Percentiles rank a stretch among this genome's conserved stretches.
Conservation (phyloP, 2,329 filamentous ascomycete species). For the Colletotrichum tabaci region DNA sequence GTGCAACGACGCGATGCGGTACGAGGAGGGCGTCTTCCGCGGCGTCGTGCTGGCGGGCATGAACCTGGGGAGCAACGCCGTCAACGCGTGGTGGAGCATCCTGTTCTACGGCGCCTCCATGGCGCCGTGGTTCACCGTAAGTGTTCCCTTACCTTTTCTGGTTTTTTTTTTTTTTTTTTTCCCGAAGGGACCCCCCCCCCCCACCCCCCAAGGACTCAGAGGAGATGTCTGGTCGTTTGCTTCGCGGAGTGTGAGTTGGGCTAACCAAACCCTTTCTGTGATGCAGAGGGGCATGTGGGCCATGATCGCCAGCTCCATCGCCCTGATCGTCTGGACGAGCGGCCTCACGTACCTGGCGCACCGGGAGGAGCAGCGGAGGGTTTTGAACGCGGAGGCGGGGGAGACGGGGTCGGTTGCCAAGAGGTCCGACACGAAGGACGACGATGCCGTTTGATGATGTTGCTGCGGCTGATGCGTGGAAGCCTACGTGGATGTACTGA, state of each 20-base stretch:
- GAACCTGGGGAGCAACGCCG: slow-evolving; percentile 77
- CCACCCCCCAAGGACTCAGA: too few species aligned
- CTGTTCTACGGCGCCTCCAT: slow-evolving; percentile 78
- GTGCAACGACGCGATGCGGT: slow-evolving; percentile 79
- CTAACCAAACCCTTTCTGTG: slow-evolving; percentile 19
- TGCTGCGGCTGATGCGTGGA: background rate
- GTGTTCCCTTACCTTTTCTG: slow-evolving; percentile 46
- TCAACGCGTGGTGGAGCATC: slow-evolving; percentile 83
- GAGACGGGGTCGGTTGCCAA: slow-evolving; percentile 27
- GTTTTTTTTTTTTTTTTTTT: too few species aligned
- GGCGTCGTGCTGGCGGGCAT: slow-evolving; percentile 80
- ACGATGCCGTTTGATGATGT: slow-evolving; percentile 17
- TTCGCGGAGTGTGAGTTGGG: background rate
- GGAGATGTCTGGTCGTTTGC: slow-evolving; percentile 6
- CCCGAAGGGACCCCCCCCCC: too few species aligned
- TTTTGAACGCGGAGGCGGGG: slow-evolving; percentile 19
- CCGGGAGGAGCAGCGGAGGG: slow-evolving; percentile 29
- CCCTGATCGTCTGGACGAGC: slow-evolving; percentile 72
- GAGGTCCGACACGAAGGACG: slow-evolving; percentile 22
- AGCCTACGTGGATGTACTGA: background rate
- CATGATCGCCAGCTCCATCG: slow-evolving; percentile 76
- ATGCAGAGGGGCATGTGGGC: slow-evolving; percentile 77
- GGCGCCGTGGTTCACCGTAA: slow-evolving; percentile 76
- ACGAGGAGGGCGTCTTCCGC: slow-evolving; percentile 74
- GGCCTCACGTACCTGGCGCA: slow-evolving; percentile 62